phyloP scores from a whole-genome alignment of 2,329 filamentous ascomycete genomes.

The Clarireedia hainanense region DNA sequence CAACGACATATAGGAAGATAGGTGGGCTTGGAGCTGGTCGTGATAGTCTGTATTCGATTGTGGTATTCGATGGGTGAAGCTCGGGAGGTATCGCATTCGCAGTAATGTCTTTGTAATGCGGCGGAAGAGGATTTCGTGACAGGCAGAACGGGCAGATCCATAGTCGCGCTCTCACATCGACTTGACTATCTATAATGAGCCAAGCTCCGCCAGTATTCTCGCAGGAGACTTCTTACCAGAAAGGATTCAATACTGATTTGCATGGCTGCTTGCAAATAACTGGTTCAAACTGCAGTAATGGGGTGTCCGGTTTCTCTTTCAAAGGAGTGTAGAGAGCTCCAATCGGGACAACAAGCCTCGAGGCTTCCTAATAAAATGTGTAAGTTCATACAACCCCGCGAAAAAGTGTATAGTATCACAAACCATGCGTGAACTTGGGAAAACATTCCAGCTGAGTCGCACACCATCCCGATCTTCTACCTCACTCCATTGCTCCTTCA shows the following conservation, averaged over 20 bases:
- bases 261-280: conserved; percentile 96
- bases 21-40: conserved; percentile 77
- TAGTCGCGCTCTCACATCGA: conserved; percentile 73
- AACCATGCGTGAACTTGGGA: conserved; percentile 96
- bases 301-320: conserved; percentile 88
- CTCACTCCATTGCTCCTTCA: conserved; percentile 42
- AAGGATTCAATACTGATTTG: conserved; percentile 91
- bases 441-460: conserved; percentile 96
- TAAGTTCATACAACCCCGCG: conserved; percentile 17
- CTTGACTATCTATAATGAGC: conserved; percentile 49
- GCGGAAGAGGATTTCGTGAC: conserved; percentile 72
- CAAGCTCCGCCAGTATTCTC: neutral
- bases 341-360: conserved; percentile 88
- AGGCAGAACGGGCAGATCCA: conserved; percentile 90
- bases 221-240: conserved; percentile 57
- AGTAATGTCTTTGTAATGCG: conserved; percentile 86
- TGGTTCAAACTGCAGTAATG: conserved; percentile 88
- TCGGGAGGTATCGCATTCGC: conserved; percentile 76
- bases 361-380: conserved; percentile 69
- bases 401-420: conserved; percentile 29
- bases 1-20: conserved; percentile 81
- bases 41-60: conserved; percentile 80
- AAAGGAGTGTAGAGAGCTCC: conserved; percentile 91
- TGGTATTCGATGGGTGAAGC: conserved; percentile 73
- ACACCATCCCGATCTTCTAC: conserved; percentile 95